A percentile compares a stretch with the other conserved stretches of the same genome.
Conservation (phyloP, 2,329 filamentous ascomycete genomes). For the Trichocomaceae sp. region DNA sequence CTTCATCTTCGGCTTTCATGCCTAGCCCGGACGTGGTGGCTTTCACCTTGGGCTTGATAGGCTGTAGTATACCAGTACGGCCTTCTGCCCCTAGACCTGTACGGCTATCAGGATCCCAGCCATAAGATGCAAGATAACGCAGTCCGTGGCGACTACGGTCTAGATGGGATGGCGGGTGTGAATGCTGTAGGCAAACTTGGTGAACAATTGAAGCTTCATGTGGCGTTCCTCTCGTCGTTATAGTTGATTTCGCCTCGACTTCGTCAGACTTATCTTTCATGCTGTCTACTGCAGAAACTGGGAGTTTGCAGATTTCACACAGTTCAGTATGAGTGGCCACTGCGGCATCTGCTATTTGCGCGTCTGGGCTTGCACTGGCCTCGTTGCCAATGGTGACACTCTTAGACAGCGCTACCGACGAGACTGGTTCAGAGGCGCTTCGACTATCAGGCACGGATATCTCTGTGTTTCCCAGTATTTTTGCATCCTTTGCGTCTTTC, state of each 20-base stretch:
- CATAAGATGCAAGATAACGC: slow-evolving; percentile 50
- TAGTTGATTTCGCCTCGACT: slow-evolving; percentile 6
- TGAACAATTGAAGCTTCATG: slow-evolving; percentile 51
- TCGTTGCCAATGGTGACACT: background rate
- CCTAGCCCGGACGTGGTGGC: slow-evolving; percentile 70
- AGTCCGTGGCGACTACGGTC: slow-evolving; percentile 52
- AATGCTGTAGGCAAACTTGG: slow-evolving; percentile 51
- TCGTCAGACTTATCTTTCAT: background rate
- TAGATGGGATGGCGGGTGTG: slow-evolving; percentile 52
- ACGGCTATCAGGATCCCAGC: slow-evolving; percentile 57
- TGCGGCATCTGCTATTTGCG: background rate
- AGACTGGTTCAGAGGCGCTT: slow-evolving; percentile 10
- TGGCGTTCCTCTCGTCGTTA: slow-evolving; percentile 21
- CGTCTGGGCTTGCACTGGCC: background rate
- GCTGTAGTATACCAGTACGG: slow-evolving; percentile 63
- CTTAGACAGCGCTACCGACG: slow-evolving; percentile 2
- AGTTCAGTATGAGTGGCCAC: background rate
- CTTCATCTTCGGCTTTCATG: slow-evolving; percentile 31
- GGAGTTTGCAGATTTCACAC: slow-evolving; percentile 58
- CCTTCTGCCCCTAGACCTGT: slow-evolving; percentile 64
- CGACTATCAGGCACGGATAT: background rate
- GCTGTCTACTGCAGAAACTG: slow-evolving; percentile 27
- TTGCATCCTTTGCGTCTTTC: slow-evolving; percentile 13
- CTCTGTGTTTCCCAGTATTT: background rate
- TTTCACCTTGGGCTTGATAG: slow-evolving; percentile 67